Conservation (phyloP, 2,329 filamentous ascomycete genomes). For the Pestalotiopsis sp. region DNA sequence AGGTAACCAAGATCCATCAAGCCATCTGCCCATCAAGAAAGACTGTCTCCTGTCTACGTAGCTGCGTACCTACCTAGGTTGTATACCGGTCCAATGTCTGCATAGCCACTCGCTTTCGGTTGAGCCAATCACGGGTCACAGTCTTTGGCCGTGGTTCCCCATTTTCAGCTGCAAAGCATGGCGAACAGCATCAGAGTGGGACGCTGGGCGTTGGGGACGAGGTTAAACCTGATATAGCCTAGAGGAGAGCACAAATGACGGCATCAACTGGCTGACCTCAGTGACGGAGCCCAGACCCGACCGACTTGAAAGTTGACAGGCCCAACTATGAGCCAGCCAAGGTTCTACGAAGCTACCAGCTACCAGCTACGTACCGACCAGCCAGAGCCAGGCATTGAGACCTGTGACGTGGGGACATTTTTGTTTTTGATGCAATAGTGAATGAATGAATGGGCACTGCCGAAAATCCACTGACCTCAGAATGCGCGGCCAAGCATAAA, state of each 20-base stretch:
- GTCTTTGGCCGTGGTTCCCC: no score
- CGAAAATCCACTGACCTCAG: not conserved
- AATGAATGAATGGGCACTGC: not conserved
- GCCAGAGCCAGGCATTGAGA: not conserved
- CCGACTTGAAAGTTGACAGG: not conserved
- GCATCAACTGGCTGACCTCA: constrained; percentile 6
- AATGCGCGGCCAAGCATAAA: not conserved
- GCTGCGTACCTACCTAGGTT: no score
- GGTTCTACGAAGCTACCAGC: not conserved
- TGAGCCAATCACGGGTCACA: no score
- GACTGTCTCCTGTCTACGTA: no score
- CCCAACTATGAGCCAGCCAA: not conserved
- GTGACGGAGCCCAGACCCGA: not conserved
- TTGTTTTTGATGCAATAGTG: not conserved
- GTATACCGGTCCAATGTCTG: no score
- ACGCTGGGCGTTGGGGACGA: not conserved
- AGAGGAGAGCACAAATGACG: constrained; percentile 10
- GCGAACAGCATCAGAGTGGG: not conserved
- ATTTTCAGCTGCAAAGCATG: no score
- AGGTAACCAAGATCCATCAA: no score
- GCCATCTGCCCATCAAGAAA: no score
- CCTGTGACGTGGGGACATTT: not conserved
- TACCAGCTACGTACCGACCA: no score
- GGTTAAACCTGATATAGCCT: not conserved
- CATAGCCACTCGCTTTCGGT: no score